Evolutionary conservation across 192 early-diverging fungal genomes (phyloP).

Genomic region (Thamnidium elegans): DNA sequence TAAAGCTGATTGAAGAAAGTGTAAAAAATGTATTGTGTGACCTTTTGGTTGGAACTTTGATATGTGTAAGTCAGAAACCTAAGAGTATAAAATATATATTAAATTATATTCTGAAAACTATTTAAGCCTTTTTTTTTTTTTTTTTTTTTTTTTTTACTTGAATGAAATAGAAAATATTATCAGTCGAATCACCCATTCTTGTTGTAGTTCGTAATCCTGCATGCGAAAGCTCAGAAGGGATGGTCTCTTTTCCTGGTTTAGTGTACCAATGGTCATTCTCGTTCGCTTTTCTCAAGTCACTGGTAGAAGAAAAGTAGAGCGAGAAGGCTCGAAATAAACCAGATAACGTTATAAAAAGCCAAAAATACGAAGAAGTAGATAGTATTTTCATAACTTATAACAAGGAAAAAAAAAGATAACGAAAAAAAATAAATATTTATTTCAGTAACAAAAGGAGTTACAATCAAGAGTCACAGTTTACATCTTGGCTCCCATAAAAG

Average conservation of each 20-base stretch:
- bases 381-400: not conserved
- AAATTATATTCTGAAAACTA: not conserved
- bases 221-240: not conserved
- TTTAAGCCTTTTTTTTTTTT: not conserved
- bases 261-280: conserved; percentile 8
- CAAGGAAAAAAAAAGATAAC: not conserved
- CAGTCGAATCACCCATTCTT: conserved; percentile 27
- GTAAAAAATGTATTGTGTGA: conserved; percentile 69
- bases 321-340: not conserved
- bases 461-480: no score
- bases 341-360: not conserved
- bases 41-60: conserved; percentile 64
- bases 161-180: conserved; percentile 68
- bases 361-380: conserved; percentile 1
- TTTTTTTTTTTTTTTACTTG: conserved; percentile 41
- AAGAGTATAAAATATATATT: conserved; percentile 12
- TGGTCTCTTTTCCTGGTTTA: not conserved
- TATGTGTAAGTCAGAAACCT: conserved; percentile 85
- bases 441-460: no score
- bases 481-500: conserved; percentile 61
- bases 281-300: conserved; percentile 10
- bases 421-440: not conserved
- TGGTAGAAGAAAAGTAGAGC: conserved; percentile 10
- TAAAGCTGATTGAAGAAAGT: conserved; percentile 66
- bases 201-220: not conserved